phyloP scores from a whole-genome alignment of 2,329 filamentous ascomycete species.

The Ascocoryne sarcoides region DNA sequence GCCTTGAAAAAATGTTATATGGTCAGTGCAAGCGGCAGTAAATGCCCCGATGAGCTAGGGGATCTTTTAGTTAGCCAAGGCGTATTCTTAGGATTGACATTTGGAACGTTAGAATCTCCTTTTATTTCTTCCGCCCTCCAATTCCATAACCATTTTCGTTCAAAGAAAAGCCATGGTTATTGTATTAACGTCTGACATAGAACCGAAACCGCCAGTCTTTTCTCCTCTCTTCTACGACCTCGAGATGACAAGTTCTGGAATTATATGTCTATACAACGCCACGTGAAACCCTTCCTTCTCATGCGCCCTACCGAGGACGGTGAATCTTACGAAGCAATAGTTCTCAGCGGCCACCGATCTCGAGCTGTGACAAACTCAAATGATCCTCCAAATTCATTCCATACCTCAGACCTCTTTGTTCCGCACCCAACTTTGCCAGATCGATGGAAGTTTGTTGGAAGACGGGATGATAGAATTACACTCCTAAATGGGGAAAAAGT shows the following conservation, averaged over 20 bases:
- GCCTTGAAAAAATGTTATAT: conserved; percentile 37
- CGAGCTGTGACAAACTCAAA: conserved; percentile 33
- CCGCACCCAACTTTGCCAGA: conserved; percentile 34
- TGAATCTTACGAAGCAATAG: conserved; percentile 22
- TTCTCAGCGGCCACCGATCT: conserved; percentile 32
- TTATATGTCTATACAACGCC: conserved; percentile 37
- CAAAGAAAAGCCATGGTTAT: too few species aligned
- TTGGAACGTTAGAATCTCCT: conserved; percentile 44
- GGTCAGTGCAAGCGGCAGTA: conserved; percentile 47
- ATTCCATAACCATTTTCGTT: too few species aligned
- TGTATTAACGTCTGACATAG: too few species aligned
- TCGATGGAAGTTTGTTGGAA: conserved; percentile 38
- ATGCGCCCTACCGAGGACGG: conserved; percentile 23
- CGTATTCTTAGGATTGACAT: conserved; percentile 46
- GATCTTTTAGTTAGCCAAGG: conserved; percentile 42
- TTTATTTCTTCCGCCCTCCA: too few species aligned
- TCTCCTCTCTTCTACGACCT: conserved; percentile 43
- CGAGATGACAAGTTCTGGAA: conserved; percentile 50
- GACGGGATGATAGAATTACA: conserved; percentile 38
- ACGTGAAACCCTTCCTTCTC: conserved; percentile 10
- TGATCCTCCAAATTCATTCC: conserved; percentile 36
- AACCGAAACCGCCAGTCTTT: conserved; percentile 52
- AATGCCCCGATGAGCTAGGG: conserved; percentile 49
- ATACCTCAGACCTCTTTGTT: conserved; percentile 37
- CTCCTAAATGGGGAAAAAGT: conserved; percentile 42